These are phyloP conservation scores for Didymella pinodella DNA, from an alignment of 2,329 filamentous ascomycete genomes.

Conservation along the genomic window DNA sequence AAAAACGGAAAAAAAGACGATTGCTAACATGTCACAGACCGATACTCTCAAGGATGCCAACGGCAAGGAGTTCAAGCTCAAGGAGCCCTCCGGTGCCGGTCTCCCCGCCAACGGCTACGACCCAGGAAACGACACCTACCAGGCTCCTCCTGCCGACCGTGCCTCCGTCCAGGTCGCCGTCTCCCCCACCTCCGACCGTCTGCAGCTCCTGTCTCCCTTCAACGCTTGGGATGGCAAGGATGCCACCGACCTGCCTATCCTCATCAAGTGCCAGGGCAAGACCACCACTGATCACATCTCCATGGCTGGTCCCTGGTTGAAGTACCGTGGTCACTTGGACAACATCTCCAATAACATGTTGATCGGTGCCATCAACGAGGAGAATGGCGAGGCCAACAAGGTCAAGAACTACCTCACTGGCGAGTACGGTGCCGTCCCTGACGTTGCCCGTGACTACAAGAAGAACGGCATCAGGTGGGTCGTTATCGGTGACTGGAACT, in stretches of 20 bases:
- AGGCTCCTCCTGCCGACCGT: slow-evolving; percentile 87
- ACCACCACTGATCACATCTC: slow-evolving; percentile 98
- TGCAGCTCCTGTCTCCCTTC: slow-evolving; percentile 91
- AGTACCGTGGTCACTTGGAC: slow-evolving; percentile 98
- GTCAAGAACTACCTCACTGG: slow-evolving; percentile 88
- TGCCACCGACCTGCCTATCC: slow-evolving; percentile 79
- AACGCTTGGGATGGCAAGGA: slow-evolving; percentile 91
- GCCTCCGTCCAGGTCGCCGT: slow-evolving; percentile 77
- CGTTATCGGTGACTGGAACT: slow-evolving; percentile 99
- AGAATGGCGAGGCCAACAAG: slow-evolving; percentile 97
- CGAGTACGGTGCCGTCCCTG: slow-evolving; percentile 87
- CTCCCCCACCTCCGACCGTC: slow-evolving; percentile 87
- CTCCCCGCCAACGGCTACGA: slow-evolving; percentile 87
- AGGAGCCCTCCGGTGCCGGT: slow-evolving; percentile 79
- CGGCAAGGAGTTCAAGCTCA: slow-evolving; percentile 93
- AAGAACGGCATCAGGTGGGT: slow-evolving; percentile 95
- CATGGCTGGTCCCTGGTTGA: slow-evolving; percentile 96
- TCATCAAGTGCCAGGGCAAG: slow-evolving; percentile 97
- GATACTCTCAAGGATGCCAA: slow-evolving; percentile 86
- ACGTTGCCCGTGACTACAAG: slow-evolving; percentile 98
- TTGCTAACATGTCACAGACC: slow-evolving; percentile 59
- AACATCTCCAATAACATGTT: slow-evolving; percentile 99
- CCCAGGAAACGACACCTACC: slow-evolving; percentile 91
- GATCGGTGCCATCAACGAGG: slow-evolving; percentile 95
- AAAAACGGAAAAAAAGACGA: too few species aligned